Percentiles rank a stretch among this genome's conserved stretches.
phyloP scores from a whole-genome alignment of 192 early-diverging fungal genomes.

The Dissophora ornata region DNA sequence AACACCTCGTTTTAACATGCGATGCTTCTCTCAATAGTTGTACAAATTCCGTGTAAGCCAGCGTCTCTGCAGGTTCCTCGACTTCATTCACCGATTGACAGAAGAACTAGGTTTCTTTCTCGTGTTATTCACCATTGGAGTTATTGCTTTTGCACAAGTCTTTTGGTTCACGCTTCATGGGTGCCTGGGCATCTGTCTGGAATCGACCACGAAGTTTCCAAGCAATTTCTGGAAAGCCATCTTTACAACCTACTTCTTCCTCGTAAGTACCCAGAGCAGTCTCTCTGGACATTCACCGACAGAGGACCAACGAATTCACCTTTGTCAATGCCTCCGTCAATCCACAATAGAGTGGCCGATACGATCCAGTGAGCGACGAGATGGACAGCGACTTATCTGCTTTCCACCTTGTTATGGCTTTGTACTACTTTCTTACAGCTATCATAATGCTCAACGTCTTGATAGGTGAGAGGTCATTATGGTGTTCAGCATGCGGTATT shows the following conservation, averaged over 20 bases:
- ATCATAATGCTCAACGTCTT: constrained; percentile 1
- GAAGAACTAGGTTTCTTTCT: no score
- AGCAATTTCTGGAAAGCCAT: neutral
- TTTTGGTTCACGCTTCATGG: no score
- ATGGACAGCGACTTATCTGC: neutral
- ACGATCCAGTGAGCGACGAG: neutral
- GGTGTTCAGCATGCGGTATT: no score
- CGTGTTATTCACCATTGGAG: no score
- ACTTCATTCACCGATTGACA: no score
- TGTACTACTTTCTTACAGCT: neutral
- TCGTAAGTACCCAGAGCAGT: neutral
- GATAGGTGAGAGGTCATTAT: neutral
- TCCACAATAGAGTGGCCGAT: neutral
- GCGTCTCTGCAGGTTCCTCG: no score
- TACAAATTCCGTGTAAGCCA: no score
- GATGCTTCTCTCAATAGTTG: neutral
- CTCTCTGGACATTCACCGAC: no score
- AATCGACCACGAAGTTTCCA: neutral
- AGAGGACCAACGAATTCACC: neutral
- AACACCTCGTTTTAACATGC: neutral
- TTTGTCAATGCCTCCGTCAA: neutral
- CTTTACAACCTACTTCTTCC: neutral
- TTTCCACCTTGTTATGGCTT: neutral
- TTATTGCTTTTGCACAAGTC: no score
- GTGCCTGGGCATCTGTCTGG: no score